A percentile compares a stretch with the other conserved stretches of the same genome.
Evolutionary conservation across 768 basidiomycete species (phyloP).

Genomic region (Termitomyces sp.): DNA sequence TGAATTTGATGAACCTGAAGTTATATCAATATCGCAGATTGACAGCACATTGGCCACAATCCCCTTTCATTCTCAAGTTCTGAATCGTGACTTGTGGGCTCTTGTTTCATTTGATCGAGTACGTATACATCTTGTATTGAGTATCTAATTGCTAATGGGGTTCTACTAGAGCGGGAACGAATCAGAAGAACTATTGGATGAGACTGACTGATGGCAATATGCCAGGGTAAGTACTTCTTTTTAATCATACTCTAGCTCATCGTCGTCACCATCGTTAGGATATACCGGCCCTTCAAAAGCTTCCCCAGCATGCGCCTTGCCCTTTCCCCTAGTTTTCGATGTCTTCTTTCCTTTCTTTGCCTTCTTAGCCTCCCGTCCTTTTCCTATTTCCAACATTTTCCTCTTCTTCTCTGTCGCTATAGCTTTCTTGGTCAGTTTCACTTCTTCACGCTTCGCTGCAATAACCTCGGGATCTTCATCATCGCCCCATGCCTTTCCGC

Average conservation of each 20-base stretch:
- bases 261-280: too few relatives aligned
- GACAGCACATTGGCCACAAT: too few relatives aligned
- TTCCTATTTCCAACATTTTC: background rate
- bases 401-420: background rate
- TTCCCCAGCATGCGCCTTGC: conserved; percentile 1
- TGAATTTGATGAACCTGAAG: too few relatives aligned
- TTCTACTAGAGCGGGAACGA: background rate
- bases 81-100: too few relatives aligned
- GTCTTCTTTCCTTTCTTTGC: background rate
- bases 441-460: background rate
- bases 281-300: too few relatives aligned
- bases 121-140: too few relatives aligned
- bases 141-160: too few relatives aligned
- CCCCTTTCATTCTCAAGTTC: too few relatives aligned
- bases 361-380: background rate
- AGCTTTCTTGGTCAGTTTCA: background rate
- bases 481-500: too few relatives aligned
- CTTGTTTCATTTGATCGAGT: too few relatives aligned
- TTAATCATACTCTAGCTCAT: background rate
- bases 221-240: background rate
- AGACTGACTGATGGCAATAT: background rate
- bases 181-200: background rate
- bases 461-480: background rate
- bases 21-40: too few relatives aligned
- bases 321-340: background rate